Evolutionary conservation across 345 rosid genomes (phyloP), one percentile per base, ranked within the genome.

Genomic region (Brassica napus): DNA sequence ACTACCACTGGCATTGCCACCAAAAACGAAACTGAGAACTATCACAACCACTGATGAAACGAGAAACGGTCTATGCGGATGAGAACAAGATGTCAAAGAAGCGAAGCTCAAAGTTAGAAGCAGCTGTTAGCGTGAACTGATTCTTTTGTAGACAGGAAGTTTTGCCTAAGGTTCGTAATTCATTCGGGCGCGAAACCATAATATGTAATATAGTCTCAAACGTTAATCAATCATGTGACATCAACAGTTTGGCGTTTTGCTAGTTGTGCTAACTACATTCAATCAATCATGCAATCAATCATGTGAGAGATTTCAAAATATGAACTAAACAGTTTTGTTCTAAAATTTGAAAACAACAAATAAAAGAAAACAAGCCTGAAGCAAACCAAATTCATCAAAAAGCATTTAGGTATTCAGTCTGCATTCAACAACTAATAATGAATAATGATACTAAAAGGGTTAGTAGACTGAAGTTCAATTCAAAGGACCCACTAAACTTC

Each of bases 401-500:
- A 18, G 30, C 8, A 34, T 21, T 62, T 75, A 37, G 65, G 15
- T 62, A 35, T 31, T 15, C 44, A 58, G 60, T 42, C 39, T 44
- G 6, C 42, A 34, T 6, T 77, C 57, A 70, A 39, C 44, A 77
- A 24, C 64, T 49, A 28, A 26, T 32, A 61, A 61, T 61, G 65
- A 61, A 61, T 32, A 69, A n/a, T 69, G 54, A 44, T 65, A 34
- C 47, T 65, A 10, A 65, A 65, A 18, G 15, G 15, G 28, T 37
- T 37, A 65, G 69, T 37, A 65, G 63, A 70, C n/a, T 21, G 21
- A 77, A 28, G 9, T 31, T 31, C 74, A 8, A 44, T 68, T 44
- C 18, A 4, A 5, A 60, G 65, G 75, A 66, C 75, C 75, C 65
- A 52, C 42, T 10, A 49, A 62, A 4, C 21, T 23, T 62, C 9